Percentiles rank a stretch among this genome's conserved stretches.
Evolutionary conservation across 208 protist species (phyloP).

Genomic region (Crithidia fasciculata): DNA sequence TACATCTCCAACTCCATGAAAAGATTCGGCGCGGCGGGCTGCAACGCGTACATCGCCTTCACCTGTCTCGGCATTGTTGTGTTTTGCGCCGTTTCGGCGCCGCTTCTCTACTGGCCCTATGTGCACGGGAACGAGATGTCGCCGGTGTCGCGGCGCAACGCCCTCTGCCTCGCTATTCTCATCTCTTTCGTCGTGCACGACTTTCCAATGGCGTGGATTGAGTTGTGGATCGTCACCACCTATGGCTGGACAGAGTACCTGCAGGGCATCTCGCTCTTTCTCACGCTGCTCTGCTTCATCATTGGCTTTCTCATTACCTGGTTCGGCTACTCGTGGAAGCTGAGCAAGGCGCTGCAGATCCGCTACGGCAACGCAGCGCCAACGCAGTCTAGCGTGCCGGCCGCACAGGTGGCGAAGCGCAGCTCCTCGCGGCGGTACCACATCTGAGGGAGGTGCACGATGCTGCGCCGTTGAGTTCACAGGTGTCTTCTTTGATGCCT

Average conservation of each 20-base stretch:
- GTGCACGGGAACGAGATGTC: conserved; percentile 71
- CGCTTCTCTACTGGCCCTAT: conserved; percentile 83
- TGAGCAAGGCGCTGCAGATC: conserved; percentile 77
- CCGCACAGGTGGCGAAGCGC: conserved; percentile 17
- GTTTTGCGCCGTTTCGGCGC: conserved; percentile 48
- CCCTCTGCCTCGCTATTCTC: conserved; percentile 45
- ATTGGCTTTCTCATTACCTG: conserved; percentile 78
- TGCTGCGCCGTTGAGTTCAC: not conserved
- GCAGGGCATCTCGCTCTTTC: conserved; percentile 72
- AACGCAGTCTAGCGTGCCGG: conserved; percentile 25
- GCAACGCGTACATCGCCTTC: conserved; percentile 70
- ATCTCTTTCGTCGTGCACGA: conserved; percentile 74
- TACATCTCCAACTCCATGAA: conserved; percentile 33
- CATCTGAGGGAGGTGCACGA: conserved; percentile 5
- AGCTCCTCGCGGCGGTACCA: conserved; percentile 14
- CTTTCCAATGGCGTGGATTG: conserved; percentile 77
- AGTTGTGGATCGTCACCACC: conserved; percentile 71
- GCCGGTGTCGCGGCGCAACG: conserved; percentile 57
- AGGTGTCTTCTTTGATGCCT: too few species aligned
- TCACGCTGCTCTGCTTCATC: conserved; percentile 64
- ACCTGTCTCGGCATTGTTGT: conserved; percentile 51
- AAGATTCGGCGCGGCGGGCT: conserved; percentile 22
- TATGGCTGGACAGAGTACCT: conserved; percentile 64
- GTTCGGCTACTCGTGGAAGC: conserved; percentile 79
- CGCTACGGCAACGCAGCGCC: conserved; percentile 47